These are phyloP conservation scores for Coniosporium apollinis DNA, from an alignment of 495 filamentous ascomycete genomes.

Conservation along the genomic window DNA sequence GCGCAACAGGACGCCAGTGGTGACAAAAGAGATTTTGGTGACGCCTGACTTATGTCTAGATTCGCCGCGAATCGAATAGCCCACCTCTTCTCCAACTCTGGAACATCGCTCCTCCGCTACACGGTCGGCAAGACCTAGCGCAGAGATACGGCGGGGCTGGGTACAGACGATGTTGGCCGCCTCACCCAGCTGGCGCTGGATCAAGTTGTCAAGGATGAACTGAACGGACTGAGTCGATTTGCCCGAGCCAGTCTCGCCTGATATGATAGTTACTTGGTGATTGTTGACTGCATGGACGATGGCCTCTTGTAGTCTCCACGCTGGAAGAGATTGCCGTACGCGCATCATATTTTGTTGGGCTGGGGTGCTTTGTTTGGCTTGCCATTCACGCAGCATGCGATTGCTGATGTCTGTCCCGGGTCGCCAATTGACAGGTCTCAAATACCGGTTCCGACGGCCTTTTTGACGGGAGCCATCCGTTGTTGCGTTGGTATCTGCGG, in stretches of 20 bases:
- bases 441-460: slow-evolving; percentile 5
- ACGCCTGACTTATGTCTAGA: slow-evolving; percentile 45
- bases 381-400: slow-evolving; percentile 34
- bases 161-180: slow-evolving; percentile 89
- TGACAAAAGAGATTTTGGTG: slow-evolving; percentile 91
- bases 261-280: slow-evolving; percentile 86
- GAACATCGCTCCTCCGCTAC: slow-evolving; percentile 84
- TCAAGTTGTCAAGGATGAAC: slow-evolving; percentile 87
- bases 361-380: slow-evolving; percentile 34
- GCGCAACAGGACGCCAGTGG: slow-evolving; percentile 86
- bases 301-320: slow-evolving; percentile 65
- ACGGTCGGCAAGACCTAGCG: slow-evolving; percentile 81
- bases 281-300: slow-evolving; percentile 55
- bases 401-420: slow-evolving; percentile 25
- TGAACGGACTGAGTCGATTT: slow-evolving; percentile 97
- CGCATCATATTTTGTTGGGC: slow-evolving; percentile 53
- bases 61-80: slow-evolving; percentile 89
- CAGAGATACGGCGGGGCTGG: slow-evolving; percentile 87
- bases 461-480: slow-evolving; percentile 3
- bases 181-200: slow-evolving; percentile 52
- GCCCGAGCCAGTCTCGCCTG: slow-evolving; percentile 89
- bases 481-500: slow-evolving; percentile 18
- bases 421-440: slow-evolving; percentile 21
- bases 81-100: slow-evolving; percentile 70
- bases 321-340: slow-evolving; percentile 58